Base-by-base conservation (phyloP, 225 moss, liverwort and hornwort genomes). In the Marchantia polymorpha region DNA sequence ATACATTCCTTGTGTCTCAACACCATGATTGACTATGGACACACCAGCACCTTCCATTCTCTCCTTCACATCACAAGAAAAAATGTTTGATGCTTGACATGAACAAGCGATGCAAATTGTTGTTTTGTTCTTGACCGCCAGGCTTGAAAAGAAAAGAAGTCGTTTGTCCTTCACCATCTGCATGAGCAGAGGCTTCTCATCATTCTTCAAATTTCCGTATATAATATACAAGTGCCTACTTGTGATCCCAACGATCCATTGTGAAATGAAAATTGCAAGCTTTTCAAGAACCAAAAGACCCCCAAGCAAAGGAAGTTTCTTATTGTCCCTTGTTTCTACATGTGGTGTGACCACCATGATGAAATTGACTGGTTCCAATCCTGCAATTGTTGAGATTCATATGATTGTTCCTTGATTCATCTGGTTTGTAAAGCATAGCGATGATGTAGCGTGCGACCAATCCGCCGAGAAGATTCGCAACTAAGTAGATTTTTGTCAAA, bases 381-480 rank as follows among this genome's bases (percentile, higher is more conserved):
- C 90, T 68, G 83, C 93, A 56, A 93, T 84, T n/a, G 88, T 88
- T 23, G 22, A n/a, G 81, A 20, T 77, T 64, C 48, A 51, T 51
- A 26, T 58, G 79, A 51, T 63, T 76, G 49, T 20, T 64, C 8
- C 39, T 47, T 1, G 77, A 47, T 29, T 27, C 56, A 20, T 17
- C 74, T 22, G 90, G 83, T 69, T 81, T 75, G 71, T 84, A 77
- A 72, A 99, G 85, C 77, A 67, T 72, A 25, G 93, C 85, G 27
- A 99, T 92, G 58, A 95, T 91, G 71, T 89, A 99, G 63, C 97
- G 88, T 69, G 91, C 71, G 54, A 95, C 85, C 81, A 99, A 84
- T 10, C 97, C 97, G 12, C 97, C 97, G 30, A 99, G 92, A 69
- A 95, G 95, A 78, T 99, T 94, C 19, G 86, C 76, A 64, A 99